Evolutionary conservation across 2,329 filamentous ascomycete genomes (phyloP), one percentile per base, ranked within the genome.

Genomic region (Elsinoe perseae): DNA sequence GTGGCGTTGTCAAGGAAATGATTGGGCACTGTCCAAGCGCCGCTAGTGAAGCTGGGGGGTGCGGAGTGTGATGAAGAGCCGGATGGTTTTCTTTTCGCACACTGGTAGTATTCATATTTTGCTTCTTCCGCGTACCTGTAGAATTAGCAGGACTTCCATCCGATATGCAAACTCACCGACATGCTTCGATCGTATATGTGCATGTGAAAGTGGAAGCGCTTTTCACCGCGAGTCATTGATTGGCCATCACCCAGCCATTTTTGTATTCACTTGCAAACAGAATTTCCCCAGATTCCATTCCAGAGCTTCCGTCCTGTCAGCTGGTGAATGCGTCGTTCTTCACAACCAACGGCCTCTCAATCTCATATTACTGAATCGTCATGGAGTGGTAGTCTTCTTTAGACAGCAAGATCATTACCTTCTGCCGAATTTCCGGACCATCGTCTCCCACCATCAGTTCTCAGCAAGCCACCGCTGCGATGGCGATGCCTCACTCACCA

Each of bases 291-390:
- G 5, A 36, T 36, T 36, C 32, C n/a, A n/a, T n/a, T n/a, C 42
- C 20, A 38, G 16, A 53, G 50, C 50, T 53, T 28, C 52, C 52
- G 32, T 38, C 18, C 34, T 5, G n/a, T 44, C 20, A 44, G 20
- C 23, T 21, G n/a, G n/a, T 9, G 23, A n/a, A 16, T 32, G 20
- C 52, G 52, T 54, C 38, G 52, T 54, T 40, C 52, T 54, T 54
- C 36, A 34, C 53, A 20, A 56, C 53, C 53, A 56, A 56, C 53
- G 53, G 53, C 53, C 56, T 28, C 43, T 34, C 21, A 52, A 16
- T 21, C 20, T 40, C 14, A 2, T 21, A 30, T 54, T 27, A 36
- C 53, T 32, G 20, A 30, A 32, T 30, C 48, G 27, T 30, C 16
- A 36, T 36, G 32, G 32, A 36, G 4, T 14, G 32, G 32, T 36